These are phyloP conservation scores for Phaseolus coccineus DNA, from an alignment of 331 rosid genomes.

Conservation along the genomic window DNA sequence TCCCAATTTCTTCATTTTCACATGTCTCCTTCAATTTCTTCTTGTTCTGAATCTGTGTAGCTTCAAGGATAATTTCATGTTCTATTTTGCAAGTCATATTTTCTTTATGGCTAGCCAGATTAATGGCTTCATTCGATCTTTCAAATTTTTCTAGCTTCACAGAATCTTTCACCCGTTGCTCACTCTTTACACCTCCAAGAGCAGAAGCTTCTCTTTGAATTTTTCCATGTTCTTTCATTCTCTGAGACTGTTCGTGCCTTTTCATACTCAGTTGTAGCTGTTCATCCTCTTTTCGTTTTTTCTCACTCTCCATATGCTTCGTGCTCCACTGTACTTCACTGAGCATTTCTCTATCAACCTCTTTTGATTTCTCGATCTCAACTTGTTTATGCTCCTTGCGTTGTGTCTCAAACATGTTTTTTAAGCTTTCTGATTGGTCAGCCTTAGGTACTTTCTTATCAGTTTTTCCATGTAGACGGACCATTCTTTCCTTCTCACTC, in stretches of 20 bases:
- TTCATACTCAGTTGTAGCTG: conserved; percentile 50
- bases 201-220: conserved; percentile 44
- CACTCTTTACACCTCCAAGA: conserved; percentile 48
- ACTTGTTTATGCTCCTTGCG: conserved; percentile 43
- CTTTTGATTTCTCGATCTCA: conserved; percentile 39
- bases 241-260: conserved; percentile 47
- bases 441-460: conserved; percentile 52
- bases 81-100: conserved; percentile 40
- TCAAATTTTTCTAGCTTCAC: conserved; percentile 51
- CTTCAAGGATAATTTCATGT: conserved; percentile 41
- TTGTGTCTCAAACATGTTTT: conserved; percentile 46
- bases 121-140: conserved; percentile 41
- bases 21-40: conserved; percentile 42
- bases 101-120: conserved; percentile 38
- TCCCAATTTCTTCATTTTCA: conserved; percentile 42
- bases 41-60: conserved; percentile 44
- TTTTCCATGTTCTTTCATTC: conserved; percentile 50
- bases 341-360: conserved; percentile 39
- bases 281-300: conserved; percentile 48
- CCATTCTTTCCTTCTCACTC: conserved; percentile 51
- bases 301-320: conserved; percentile 50
- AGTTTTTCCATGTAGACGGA: conserved; percentile 48
- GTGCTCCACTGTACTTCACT: conserved; percentile 52
- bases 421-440: conserved; percentile 48
- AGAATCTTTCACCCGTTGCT: conserved; percentile 47